Conservation (phyloP, 1,284 basidiomycete genomes). For the Trametes hirsuta region DNA sequence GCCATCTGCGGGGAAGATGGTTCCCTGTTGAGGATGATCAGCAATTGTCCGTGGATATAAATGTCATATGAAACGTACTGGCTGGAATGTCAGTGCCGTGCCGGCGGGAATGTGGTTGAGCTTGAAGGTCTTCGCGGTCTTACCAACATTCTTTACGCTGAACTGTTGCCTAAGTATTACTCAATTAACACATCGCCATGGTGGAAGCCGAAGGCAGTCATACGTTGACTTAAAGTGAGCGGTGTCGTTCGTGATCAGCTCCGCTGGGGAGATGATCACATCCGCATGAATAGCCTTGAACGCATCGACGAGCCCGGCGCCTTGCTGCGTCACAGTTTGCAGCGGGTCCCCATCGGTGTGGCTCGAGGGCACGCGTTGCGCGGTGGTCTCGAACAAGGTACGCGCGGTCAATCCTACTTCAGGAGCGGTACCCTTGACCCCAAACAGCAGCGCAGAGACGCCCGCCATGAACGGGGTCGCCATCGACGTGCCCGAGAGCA, state of each 20-base stretch:
- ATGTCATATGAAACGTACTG: constrained; percentile 30
- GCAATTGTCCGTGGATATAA: not conserved
- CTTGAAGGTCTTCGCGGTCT: constrained; percentile 44
- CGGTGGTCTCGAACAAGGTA: constrained; percentile 63
- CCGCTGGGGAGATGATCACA: constrained; percentile 58
- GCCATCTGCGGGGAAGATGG: constrained; percentile 45
- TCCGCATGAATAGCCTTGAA: constrained; percentile 61
- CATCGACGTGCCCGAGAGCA: constrained; percentile 49
- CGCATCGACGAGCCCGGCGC: constrained; percentile 68
- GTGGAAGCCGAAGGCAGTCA: constrained; percentile 27
- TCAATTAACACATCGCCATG: not conserved
- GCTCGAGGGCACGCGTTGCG: constrained; percentile 49
- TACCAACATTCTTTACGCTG: constrained; percentile 51
- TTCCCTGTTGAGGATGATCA: constrained; percentile 24
- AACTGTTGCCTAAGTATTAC: constrained; percentile 45
- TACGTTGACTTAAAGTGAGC: constrained; percentile 53
- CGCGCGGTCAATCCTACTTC: constrained; percentile 46
- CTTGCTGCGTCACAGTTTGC: constrained; percentile 66
- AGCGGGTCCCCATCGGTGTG: constrained; percentile 52
- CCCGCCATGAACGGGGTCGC: constrained; percentile 64
- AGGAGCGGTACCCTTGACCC: constrained; percentile 51
- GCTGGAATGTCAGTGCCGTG: constrained; percentile 49
- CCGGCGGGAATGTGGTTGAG: constrained; percentile 57
- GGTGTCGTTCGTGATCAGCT: constrained; percentile 74
- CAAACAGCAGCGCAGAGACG: constrained; percentile 63